phyloP scores from a whole-genome alignment of 257 asterid species.

The Handroanthus guayacan region DNA sequence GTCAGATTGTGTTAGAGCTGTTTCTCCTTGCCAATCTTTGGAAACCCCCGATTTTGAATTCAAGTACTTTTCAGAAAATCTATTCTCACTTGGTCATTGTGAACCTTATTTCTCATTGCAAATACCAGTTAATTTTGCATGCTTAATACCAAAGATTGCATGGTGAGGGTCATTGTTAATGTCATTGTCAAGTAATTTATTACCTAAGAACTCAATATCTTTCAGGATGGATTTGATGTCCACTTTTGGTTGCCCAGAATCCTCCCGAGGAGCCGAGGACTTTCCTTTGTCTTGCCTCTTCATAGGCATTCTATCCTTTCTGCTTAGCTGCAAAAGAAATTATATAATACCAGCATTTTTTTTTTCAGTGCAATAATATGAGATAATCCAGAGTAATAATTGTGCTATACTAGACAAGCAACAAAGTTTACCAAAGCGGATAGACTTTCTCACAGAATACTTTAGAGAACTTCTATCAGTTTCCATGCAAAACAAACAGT shows the following conservation, averaged over 20 bases:
- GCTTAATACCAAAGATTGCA: constrained; percentile 10
- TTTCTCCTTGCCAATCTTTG: background rate
- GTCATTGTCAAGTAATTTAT: background rate
- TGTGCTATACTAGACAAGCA: background rate
- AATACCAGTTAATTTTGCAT: background rate
- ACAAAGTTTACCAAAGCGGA: background rate
- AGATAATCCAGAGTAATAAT: background rate
- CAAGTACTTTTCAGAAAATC: background rate
- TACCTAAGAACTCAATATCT: constrained; percentile 71
- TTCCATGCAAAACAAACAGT: background rate
- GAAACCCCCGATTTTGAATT: background rate
- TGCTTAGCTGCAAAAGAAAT: constrained; percentile 25
- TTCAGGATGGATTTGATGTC: constrained; percentile 38
- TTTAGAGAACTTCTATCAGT: background rate
- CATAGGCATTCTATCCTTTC: constrained; percentile 34
- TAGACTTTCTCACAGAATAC: background rate
- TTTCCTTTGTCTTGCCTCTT: constrained; percentile 41
- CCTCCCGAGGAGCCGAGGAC: constrained; percentile 42
- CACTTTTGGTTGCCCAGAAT: constrained; percentile 33
- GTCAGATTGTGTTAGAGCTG: background rate
- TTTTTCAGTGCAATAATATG: background rate
- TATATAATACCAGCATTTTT: background rate
- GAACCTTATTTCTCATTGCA: background rate
- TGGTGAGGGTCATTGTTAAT: background rate
- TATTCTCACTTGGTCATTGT: background rate